Evolutionary conservation across 306 rosid species (phyloP).

Genomic region (Gynostemma pentaphyllum): DNA sequence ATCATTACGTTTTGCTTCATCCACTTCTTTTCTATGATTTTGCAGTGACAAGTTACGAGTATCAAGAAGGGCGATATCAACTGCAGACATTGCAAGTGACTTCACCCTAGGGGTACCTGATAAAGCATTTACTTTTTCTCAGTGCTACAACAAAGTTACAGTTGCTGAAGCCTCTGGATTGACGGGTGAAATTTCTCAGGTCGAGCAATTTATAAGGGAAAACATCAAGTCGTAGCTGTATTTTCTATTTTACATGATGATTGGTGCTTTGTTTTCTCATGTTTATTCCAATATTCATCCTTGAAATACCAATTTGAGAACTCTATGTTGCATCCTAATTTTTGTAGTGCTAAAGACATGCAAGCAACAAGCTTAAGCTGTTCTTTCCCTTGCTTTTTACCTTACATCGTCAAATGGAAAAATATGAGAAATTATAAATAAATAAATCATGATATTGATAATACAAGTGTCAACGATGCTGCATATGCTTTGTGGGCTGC

Average conservation of each 20-base stretch:
- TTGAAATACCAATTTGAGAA: background rate
- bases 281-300: background rate
- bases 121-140: conserved; percentile 60
- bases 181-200: conserved; percentile 55
- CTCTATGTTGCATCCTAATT: background rate
- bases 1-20: background rate
- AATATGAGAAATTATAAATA: too few species aligned
- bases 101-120: conserved; percentile 59
- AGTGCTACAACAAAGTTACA: conserved; percentile 65
- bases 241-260: background rate
- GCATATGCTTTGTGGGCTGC: too few species aligned
- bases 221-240: conserved; percentile 30
- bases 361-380: background rate
- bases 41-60: conserved; percentile 68
- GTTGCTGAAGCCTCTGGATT: conserved; percentile 76
- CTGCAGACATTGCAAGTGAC: conserved; percentile 69
- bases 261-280: background rate
- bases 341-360: conserved; percentile 3
- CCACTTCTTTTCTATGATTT: conserved; percentile 5
- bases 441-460: too few species aligned
- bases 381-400: background rate
- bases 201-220: conserved; percentile 67
- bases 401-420: background rate
- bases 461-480: too few species aligned
- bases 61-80: conserved; percentile 76